Evolutionary conservation across 2,329 filamentous ascomycete genomes (phyloP), one percentile per base, ranked within the genome.

Genomic region (Pseudogymnoascus destructans): DNA sequence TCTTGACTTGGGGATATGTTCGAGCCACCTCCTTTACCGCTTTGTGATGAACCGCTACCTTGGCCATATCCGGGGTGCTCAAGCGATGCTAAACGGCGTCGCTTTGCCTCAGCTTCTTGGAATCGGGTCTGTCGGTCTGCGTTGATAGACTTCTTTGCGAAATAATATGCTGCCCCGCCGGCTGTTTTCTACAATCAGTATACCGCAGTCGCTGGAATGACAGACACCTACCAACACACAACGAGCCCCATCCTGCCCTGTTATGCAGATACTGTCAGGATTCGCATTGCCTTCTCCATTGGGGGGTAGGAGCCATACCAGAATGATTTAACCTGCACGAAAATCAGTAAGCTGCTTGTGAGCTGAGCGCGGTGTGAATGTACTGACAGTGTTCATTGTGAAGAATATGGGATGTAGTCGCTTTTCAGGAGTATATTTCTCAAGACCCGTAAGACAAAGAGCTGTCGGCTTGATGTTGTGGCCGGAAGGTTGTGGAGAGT

Each of bases 81-180:
- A 61, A 83, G 71, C n/a, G 76, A 75, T 23, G 77, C 74, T 65
- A 77, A 73, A 59, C 78, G 79, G 74, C 79, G 85, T 21, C 63
- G 59, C 74, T 86, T 84, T 65, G 81, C 74, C 58, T 79, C 78
- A 60, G 77, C 79, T 61, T 86, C 83, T 66, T 86, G 80, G 64
- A 86, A 81, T 67, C 88, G 82, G 61, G 81, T 76, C 61, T 81
- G 78, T 63, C 92, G 87, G 73, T 96, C 90, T 65, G 87, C 87
- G 70, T 96, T 95, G 79, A 98, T 95, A 71, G 85, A 85, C 69
- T 82, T 80, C 79, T 98, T 98, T 63, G 93, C 93, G 71, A 96
- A 95, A 76, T 88, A 90, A 78, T 97, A 98, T 67, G 92, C 90
- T 63, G 86, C 88, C 64, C 83, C 93, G 69, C 92, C 93, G 64